phyloP scores from a whole-genome alignment of 1,139 yeast genomes.

The Magnusiomyces ingens region DNA sequence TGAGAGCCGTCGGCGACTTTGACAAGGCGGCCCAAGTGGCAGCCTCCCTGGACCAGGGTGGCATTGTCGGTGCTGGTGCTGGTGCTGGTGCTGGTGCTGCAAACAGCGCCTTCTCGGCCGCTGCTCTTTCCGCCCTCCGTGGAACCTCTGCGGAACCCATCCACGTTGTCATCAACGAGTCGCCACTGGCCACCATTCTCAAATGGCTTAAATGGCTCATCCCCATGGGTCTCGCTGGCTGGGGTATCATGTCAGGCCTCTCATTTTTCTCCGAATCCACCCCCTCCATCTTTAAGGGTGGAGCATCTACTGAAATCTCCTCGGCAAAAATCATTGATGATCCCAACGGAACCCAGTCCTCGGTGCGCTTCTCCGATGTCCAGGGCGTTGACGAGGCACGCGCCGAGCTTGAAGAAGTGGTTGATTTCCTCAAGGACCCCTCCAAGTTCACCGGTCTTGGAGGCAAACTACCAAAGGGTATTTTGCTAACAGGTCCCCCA shows the following conservation, averaged over 20 bases:
- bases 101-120: slow-evolving; percentile 2
- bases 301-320: slow-evolving; percentile 58
- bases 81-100: slow-evolving; percentile 8
- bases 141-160: slow-evolving; percentile 59
- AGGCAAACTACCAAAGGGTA: slow-evolving; percentile 96
- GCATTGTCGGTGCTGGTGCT: slow-evolving; percentile 25
- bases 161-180: slow-evolving; percentile 84
- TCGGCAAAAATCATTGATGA: slow-evolving; percentile 29
- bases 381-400: slow-evolving; percentile 99
- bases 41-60: slow-evolving; percentile 15
- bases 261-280: slow-evolving; percentile 70
- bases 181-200: slow-evolving; percentile 66
- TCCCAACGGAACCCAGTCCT: slow-evolving; percentile 67
- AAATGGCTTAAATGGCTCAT: slow-evolving; percentile 89
- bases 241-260: slow-evolving; percentile 54
- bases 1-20: slow-evolving; percentile 66
- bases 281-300: slow-evolving; percentile 72
- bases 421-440: slow-evolving; percentile 93
- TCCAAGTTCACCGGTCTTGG: slow-evolving; percentile 93
- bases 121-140: slow-evolving; percentile 15
- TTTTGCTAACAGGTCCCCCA: slow-evolving; percentile 94
- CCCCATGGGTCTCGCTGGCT: slow-evolving; percentile 62
- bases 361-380: slow-evolving; percentile 85
- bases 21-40: slow-evolving; percentile 60
- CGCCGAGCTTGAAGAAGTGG: slow-evolving; percentile 93